Conservation (phyloP, 1,139 yeast species). For the Magnusiomyces suaveolens region DNA sequence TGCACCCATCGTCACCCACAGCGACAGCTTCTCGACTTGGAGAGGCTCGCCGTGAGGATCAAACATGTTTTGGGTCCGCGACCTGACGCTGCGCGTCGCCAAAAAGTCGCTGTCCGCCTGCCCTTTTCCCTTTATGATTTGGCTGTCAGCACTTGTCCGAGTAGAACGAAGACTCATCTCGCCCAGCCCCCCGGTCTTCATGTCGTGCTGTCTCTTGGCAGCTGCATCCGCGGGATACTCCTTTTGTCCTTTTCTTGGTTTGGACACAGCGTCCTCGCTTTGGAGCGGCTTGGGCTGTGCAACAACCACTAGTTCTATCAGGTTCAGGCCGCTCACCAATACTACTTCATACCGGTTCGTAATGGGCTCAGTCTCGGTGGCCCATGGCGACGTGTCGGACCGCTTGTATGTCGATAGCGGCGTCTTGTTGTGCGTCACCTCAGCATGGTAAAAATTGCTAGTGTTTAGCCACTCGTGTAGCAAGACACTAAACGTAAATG, state of each 20-base stretch:
- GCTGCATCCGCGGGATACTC: no score
- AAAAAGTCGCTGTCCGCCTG: background rate
- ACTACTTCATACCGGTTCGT: background rate
- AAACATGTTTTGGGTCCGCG: background rate
- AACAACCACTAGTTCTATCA: background rate
- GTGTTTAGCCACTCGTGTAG: conserved; percentile 2
- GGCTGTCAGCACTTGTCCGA: background rate
- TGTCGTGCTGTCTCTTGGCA: no score
- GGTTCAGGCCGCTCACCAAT: background rate
- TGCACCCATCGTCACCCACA: background rate
- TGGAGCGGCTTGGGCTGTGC: no score
- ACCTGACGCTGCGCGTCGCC: background rate
- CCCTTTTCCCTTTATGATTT: background rate
- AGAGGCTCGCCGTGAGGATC: background rate
- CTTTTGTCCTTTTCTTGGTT: no score
- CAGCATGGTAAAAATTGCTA: background rate
- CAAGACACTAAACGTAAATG: background rate
- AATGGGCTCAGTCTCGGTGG: background rate
- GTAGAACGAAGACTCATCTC: no score
- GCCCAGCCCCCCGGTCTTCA: no score
- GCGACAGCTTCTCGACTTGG: background rate
- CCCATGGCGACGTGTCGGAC: background rate
- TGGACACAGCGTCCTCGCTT: no score
- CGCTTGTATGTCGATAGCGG: background rate
- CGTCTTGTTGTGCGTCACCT: background rate